Evolutionary conservation across 441 rosid genomes (phyloP).

Genomic region (Gossypium laxum): DNA sequence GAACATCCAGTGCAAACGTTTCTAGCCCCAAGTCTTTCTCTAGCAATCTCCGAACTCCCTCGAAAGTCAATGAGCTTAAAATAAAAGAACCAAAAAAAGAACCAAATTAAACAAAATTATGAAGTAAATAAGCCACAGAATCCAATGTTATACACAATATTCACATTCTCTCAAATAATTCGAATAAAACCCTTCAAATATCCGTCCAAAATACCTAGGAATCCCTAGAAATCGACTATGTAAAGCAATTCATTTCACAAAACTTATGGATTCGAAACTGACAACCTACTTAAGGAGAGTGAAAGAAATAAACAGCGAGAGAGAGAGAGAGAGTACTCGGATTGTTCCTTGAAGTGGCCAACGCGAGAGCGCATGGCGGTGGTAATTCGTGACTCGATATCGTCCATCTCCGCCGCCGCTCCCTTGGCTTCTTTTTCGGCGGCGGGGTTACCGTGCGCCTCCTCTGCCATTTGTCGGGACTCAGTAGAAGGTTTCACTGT

Average conservation of each 20-base stretch:
- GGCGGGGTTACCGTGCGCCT: constrained; percentile 14
- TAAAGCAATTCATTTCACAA: not conserved
- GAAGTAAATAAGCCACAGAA: not conserved
- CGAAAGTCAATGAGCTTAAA: constrained; percentile 57
- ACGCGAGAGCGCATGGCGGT: constrained; percentile 65
- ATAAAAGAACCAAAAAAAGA: not conserved
- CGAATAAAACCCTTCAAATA: not conserved
- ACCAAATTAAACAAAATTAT: not conserved
- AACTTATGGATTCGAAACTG: not conserved
- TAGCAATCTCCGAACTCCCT: constrained; percentile 66
- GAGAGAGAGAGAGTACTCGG: constrained; percentile 36
- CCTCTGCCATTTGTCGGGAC: constrained; percentile 23
- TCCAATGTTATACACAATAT: not conserved
- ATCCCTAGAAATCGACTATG: not conserved
- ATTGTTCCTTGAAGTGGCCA: constrained; percentile 45
- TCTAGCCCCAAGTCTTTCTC: constrained; percentile 72
- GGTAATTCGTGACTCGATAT: constrained; percentile 47
- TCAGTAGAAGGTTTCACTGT: not conserved
- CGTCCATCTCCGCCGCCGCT: constrained; percentile 8
- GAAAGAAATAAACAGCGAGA: not conserved
- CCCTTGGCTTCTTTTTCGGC: not conserved
- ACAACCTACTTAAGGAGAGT: not conserved
- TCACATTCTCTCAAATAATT: not conserved
- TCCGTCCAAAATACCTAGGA: not conserved
- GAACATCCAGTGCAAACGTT: constrained; percentile 52